These are phyloP conservation scores for Madurella fahalii DNA, from an alignment of 2,329 filamentous ascomycete genomes.

Conservation along the genomic window DNA sequence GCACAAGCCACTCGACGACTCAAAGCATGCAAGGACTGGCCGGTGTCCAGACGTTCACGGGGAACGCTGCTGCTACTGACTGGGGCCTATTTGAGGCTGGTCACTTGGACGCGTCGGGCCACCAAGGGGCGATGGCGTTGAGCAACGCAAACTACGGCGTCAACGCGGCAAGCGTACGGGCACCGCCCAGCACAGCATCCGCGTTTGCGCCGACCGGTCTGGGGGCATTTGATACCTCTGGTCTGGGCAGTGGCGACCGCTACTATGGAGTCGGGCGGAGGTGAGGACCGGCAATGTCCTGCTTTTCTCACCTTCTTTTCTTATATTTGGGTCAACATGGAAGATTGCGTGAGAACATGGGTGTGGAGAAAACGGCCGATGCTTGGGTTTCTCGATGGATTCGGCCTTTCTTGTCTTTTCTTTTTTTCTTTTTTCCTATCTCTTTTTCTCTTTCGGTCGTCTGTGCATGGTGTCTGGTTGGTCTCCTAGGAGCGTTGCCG, in stretches of 20 bases:
- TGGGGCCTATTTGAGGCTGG: constrained; percentile 29
- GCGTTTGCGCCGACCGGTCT: constrained; percentile 21
- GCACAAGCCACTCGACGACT: constrained; percentile 15
- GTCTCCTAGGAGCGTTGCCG: too few species aligned
- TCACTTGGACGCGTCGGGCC: constrained; percentile 27
- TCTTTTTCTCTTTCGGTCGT: too few species aligned
- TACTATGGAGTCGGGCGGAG: constrained; percentile 22
- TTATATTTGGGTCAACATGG: too few species aligned
- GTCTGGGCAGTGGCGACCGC: constrained; percentile 22
- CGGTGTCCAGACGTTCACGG: constrained; percentile 19
- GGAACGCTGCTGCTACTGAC: constrained; percentile 14
- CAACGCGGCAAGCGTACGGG: constrained; percentile 24
- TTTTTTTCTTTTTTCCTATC: too few species aligned
- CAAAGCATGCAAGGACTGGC: constrained; percentile 22
- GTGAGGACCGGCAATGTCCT: background rate
- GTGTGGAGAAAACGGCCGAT: too few species aligned
- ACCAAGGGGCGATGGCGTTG: constrained; percentile 25
- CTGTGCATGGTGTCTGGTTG: too few species aligned
- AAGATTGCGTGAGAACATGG: too few species aligned
- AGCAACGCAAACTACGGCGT: constrained; percentile 27
- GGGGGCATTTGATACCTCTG: constrained; percentile 28
- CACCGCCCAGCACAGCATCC: constrained; percentile 24
- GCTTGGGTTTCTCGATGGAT: too few species aligned
- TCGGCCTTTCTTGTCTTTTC: too few species aligned
- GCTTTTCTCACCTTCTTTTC: too few species aligned